These are phyloP conservation scores for Blakeslea trispora DNA, from an alignment of 371 early-diverging fungal species.

Conservation along the genomic window DNA sequence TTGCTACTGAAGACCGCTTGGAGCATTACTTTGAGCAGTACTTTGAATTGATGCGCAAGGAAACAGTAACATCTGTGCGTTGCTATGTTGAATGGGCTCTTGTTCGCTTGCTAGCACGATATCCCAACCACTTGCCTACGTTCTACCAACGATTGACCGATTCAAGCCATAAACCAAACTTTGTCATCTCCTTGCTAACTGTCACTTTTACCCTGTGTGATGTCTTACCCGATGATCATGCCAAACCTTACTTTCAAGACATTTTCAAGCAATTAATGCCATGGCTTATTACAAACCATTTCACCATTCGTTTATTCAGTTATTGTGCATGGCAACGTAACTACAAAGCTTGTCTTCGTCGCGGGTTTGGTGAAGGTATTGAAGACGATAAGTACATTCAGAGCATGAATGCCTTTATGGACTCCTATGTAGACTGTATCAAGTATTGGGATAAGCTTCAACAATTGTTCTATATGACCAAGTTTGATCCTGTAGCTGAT, in stretches of 20 bases:
- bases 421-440: conserved; percentile 48
- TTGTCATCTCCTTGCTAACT: conserved; percentile 48
- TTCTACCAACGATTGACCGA: conserved; percentile 31
- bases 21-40: conserved; percentile 31
- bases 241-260: conserved; percentile 8
- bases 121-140: conserved; percentile 30
- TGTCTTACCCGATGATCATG: conserved; percentile 21
- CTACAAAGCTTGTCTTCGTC: conserved; percentile 28
- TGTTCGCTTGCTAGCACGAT: conserved; percentile 27
- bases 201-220: conserved; percentile 41
- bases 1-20: conserved; percentile 35
- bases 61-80: conserved; percentile 51
- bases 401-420: conserved; percentile 32
- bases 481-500: conserved; percentile 56
- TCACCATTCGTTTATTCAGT: conserved; percentile 41
- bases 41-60: conserved; percentile 38
- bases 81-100: conserved; percentile 55
- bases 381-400: conserved; percentile 33
- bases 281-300: conserved; percentile 49
- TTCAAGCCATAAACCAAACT: conserved; percentile 43
- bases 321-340: conserved; percentile 43
- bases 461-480: conserved; percentile 47
- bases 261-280: conserved; percentile 39
- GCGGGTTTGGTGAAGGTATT: conserved; percentile 21
- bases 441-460: conserved; percentile 51